phyloP scores from a whole-genome alignment of 768 basidiomycete genomes.

The Dacryopinax primogenitus region DNA sequence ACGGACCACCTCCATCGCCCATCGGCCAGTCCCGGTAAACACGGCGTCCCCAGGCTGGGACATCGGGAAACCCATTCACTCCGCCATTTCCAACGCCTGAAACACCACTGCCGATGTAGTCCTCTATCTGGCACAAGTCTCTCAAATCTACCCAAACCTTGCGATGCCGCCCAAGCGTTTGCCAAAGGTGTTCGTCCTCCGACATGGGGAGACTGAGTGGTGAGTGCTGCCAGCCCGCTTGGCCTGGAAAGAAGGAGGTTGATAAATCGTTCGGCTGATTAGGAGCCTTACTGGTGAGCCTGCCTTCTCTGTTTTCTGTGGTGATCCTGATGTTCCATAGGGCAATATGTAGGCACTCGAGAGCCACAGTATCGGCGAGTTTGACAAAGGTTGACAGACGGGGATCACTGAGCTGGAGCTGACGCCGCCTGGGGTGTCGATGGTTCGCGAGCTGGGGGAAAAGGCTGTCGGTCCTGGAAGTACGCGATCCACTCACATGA shows the following conservation, averaged over 20 bases:
- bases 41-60: no score
- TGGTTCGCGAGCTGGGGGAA: neutral
- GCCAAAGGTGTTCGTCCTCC: neutral
- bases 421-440: neutral
- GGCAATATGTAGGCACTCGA: neutral
- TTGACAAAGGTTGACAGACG: neutral
- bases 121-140: no score
- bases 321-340: neutral
- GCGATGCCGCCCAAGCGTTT: neutral
- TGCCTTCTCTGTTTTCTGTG: no score
- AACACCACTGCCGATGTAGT: no score
- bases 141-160: no score
- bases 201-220: constrained; percentile 3
- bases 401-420: neutral
- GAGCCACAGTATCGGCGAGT: neutral
- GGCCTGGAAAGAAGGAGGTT: neutral
- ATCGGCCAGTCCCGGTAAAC: no score
- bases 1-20: no score
- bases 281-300: no score
- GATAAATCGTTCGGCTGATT: neutral
- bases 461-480: neutral
- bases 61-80: no score
- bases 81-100: no score
- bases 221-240: neutral
- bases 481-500: neutral